Percentiles rank a stretch among this genome's conserved stretches.
phyloP scores from a whole-genome alignment of 2,329 filamentous ascomycete genomes.

The Microthyrium microscopicum region DNA sequence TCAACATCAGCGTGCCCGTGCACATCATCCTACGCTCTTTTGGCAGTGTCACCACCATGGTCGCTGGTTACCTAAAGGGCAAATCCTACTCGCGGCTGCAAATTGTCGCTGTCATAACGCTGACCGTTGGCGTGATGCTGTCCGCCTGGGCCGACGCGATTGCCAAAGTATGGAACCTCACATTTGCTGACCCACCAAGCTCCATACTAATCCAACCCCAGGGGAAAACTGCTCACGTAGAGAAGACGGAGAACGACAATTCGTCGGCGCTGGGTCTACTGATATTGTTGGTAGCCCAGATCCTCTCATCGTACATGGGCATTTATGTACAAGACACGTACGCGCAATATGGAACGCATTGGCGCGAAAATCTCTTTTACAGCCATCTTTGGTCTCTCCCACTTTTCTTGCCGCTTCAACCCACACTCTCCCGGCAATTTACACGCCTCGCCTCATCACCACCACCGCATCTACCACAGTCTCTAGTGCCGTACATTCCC shows the following conservation, averaged over 20 bases:
- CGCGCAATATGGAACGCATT: constrained; percentile 67
- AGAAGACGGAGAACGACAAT: constrained; percentile 23
- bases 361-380: constrained; percentile 95
- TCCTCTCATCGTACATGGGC: constrained; percentile 86
- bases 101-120: constrained; percentile 60
- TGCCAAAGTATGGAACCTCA: constrained; percentile 45
- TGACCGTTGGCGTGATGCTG: constrained; percentile 73
- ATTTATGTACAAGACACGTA: constrained; percentile 90
- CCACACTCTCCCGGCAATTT: constrained; percentile 48
- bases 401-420: constrained; percentile 57
- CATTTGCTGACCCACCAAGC: neutral
- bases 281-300: constrained; percentile 74
- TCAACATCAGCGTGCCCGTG: constrained; percentile 87
- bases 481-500: constrained; percentile 19
- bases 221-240: constrained; percentile 22
- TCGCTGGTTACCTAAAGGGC: constrained; percentile 72
- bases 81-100: constrained; percentile 72
- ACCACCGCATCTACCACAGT: constrained; percentile 31
- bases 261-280: constrained; percentile 54
- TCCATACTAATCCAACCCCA: neutral
- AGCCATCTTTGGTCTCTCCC: constrained; percentile 61
- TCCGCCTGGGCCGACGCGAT: constrained; percentile 82
- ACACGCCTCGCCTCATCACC: constrained; percentile 44
- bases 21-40: constrained; percentile 94
- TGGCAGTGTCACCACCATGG: constrained; percentile 88